Base-by-base conservation (phyloP, 2,329 filamentous ascomycete species). In the Sporothrix curviconia region DNA sequence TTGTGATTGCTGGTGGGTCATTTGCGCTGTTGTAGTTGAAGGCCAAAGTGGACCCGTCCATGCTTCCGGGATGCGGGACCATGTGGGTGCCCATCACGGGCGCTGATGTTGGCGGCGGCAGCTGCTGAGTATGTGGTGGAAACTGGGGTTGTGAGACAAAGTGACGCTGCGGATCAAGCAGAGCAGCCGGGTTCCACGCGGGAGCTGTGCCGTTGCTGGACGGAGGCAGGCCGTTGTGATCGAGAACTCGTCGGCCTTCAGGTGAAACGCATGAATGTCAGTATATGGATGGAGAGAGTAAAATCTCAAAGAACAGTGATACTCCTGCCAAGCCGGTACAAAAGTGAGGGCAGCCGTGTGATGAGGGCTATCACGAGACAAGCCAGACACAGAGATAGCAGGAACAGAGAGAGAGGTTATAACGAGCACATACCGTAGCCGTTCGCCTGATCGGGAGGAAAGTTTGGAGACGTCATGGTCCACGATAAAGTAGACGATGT, bases 121-220 rank as follows among this genome's bases (percentile, higher is more conserved):
- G 36, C n/a, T 15, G 19, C 12, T 40, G 56, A n/a, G 43, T n/a
- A n/a, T n/a, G n/a, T n/a, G n/a, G n/a, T 37, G 15, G 50, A 8
- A 19, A 55, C 17, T 30, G 24, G 7, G 14, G 36, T 8, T 1
- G 54, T 7, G 42, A 12, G 19, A 55, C 17, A 9, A 36, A 37
- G 28, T 59, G 51, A 19, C 28, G 55, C 11, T 55, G 32, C 32
- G 61, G 59, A 14, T 61, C 59, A 43, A 61, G 61, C 8, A 62
- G 44, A 9, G 68, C 62, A 9, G 70, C 68, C 17, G 75, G 68
- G 51, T 75, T 74, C 72, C 77, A 78, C 53, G 69, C 62, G 30
- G 66, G 66, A 61, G 68, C 54, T 63, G 59, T 36, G 32, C 30
- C 14, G 19, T 37, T 24, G n/a, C 37, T 19, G n/a, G 39, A 44